Evolutionary conservation across 2,329 filamentous ascomycete species (phyloP), one percentile per base, ranked within the genome.

Genomic region (Colletotrichum abscissum): DNA sequence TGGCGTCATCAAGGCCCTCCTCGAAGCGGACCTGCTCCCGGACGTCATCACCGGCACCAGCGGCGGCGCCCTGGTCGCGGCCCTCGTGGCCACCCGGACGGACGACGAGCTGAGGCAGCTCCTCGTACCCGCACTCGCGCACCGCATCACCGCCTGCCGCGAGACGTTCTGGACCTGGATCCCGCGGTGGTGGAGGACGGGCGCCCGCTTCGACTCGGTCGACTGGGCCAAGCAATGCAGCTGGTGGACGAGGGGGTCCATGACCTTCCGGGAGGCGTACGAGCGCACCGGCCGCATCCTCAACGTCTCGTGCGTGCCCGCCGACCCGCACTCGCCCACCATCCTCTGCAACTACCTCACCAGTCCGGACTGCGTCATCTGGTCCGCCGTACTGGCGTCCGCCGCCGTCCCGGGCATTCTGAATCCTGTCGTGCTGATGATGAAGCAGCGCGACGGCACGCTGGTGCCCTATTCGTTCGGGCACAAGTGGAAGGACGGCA

Each of bases 401-500:
- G 97, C 97, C 4, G 97, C 97, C 5, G 97, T 99, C 0, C 97
- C 97, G 0, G 97, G 97, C 1, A 98, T 99, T 70, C 86, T 98
- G 46, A 98, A 98, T 79, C 97, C 97, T 0, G 94, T 97, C 2
- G 96, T 99, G 1, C 90, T 99, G 8, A 94, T 94, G 86, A 95
- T 98, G 87, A 98, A 97, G 85, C 93, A 89, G 66, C 87, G 88
- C 22, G 90, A 95, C 73, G 95, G 95, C 1, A 91, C 87, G 2
- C 87, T 99, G 4, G 91, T 91, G 0, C 97, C 97, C 0, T 99
- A 98, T 82, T 97, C 94, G 0, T 99, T 99, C 80, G 97, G 97
- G 0, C 95, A 98, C 86, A 98, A 98, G 84, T 99, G 97, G 97
- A 99, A 99, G 83, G 97, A 99, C 81, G 97, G 97, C 66, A 97